Conservation (phyloP, 257 asterid genomes). For the Solanum okadae region DNA sequence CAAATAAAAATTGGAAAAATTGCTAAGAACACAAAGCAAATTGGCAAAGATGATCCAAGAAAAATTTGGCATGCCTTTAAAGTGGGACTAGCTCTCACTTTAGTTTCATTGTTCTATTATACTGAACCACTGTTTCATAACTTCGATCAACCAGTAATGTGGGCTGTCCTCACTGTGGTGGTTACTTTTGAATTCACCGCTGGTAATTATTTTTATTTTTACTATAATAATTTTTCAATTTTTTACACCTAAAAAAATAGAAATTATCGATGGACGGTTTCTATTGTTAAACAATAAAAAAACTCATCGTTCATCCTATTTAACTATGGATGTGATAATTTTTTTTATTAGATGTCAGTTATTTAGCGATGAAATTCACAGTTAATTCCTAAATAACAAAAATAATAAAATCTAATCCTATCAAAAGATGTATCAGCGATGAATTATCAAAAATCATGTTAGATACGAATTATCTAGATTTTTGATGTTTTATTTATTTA, state of each 20-base stretch:
- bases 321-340: too few relatives aligned
- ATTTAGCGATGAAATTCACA: background rate
- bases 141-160: slow-evolving; percentile 66
- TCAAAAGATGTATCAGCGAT: background rate
- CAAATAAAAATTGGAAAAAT: slow-evolving; percentile 2
- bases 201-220: slow-evolving; percentile 20
- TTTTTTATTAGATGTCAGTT: background rate
- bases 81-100: slow-evolving; percentile 53
- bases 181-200: slow-evolving; percentile 62
- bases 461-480: too few relatives aligned
- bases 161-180: slow-evolving; percentile 72
- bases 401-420: too few relatives aligned
- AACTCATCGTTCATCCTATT: background rate
- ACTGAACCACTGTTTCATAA: slow-evolving; percentile 49
- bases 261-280: background rate
- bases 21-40: slow-evolving; percentile 11
- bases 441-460: background rate
- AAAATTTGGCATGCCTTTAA: slow-evolving; percentile 43
- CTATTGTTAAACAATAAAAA: too few relatives aligned
- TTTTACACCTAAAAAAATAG: background rate
- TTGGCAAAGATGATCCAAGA: slow-evolving; percentile 65
- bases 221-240: background rate
- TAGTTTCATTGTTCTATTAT: slow-evolving; percentile 55
- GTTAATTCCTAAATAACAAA: background rate
- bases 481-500: background rate